A percentile compares a stretch with the other conserved stretches of the same genome.
phyloP scores from a whole-genome alignment of 306 rosid genomes.

The Acacia crassicarpa region DNA sequence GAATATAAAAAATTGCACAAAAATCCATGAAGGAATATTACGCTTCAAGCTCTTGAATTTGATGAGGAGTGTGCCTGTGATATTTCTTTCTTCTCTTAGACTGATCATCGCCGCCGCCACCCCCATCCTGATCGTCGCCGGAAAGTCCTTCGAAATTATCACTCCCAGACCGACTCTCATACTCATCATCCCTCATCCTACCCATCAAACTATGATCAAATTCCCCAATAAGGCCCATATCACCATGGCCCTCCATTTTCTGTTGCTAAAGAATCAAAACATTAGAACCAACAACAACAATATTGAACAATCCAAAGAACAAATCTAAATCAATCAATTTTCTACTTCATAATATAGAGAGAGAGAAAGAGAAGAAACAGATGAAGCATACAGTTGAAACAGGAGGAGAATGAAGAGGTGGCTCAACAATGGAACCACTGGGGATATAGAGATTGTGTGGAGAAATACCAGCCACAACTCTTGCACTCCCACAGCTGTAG shows the following conservation, averaged over 20 bases:
- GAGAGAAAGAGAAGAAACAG: background rate
- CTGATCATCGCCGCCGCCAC: conserved; percentile 38
- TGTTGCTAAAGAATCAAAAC: conserved; percentile 43
- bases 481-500: conserved; percentile 30
- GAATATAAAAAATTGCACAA: background rate
- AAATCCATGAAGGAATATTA: conserved; percentile 31
- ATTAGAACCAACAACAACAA: conserved; percentile 8
- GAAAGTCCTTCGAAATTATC: conserved; percentile 77
- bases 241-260: conserved; percentile 68
- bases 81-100: conserved; percentile 70
- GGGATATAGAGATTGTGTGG: conserved; percentile 34
- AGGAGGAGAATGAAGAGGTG: conserved; percentile 30
- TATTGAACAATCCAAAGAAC: background rate
- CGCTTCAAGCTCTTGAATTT: conserved; percentile 46
- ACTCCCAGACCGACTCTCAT: conserved; percentile 87
- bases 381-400: conserved; percentile 41
- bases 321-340: conserved; percentile 2
- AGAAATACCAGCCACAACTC: conserved; percentile 41
- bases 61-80: conserved; percentile 75
- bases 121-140: conserved; percentile 78
- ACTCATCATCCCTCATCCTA: conserved; percentile 69
- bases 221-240: conserved; percentile 58
- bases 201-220: conserved; percentile 55
- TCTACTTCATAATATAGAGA: background rate
- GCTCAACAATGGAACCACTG: conserved; percentile 39